These are phyloP conservation scores for Botryotinia calthae DNA, from an alignment of 2,329 filamentous ascomycete species.

Conservation along the genomic window DNA sequence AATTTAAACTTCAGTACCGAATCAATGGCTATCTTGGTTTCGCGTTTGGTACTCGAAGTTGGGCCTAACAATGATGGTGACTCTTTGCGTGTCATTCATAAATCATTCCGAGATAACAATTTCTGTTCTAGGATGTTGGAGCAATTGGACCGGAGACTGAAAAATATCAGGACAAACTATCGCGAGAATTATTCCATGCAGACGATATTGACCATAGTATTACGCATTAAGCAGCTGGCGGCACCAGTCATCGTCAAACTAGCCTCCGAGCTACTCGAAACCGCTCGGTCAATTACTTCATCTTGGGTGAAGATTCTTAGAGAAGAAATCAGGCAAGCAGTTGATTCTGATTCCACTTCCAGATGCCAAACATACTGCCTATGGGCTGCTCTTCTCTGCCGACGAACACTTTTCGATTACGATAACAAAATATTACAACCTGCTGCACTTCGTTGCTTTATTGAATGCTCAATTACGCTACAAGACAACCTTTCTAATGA, in stretches of 20 bases:
- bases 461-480: conserved; percentile 45
- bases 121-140: conserved; percentile 52
- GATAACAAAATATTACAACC: neutral
- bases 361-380: conserved; percentile 48
- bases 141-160: conserved; percentile 48
- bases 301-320: conserved; percentile 52
- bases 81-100: conserved; percentile 48
- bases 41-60: conserved; percentile 52
- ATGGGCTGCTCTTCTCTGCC: conserved; percentile 56
- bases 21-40: conserved; percentile 49
- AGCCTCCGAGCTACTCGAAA: conserved; percentile 40
- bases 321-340: conserved; percentile 43
- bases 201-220: conserved; percentile 50
- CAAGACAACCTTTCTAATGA: conserved; percentile 48
- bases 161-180: conserved; percentile 53
- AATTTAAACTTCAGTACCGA: conserved; percentile 60
- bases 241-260: conserved; percentile 8
- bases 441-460: conserved; percentile 36
- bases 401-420: conserved; percentile 44
- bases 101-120: conserved; percentile 45
- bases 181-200: conserved; percentile 59
- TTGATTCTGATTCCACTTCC: conserved; percentile 41
- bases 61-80: conserved; percentile 46
- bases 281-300: conserved; percentile 45
- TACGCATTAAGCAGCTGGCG: conserved; percentile 41